Evolutionary conservation across 768 basidiomycete species (phyloP), one percentile per base, ranked within the genome.

Genomic region (Gloeostereum incarnatum): DNA sequence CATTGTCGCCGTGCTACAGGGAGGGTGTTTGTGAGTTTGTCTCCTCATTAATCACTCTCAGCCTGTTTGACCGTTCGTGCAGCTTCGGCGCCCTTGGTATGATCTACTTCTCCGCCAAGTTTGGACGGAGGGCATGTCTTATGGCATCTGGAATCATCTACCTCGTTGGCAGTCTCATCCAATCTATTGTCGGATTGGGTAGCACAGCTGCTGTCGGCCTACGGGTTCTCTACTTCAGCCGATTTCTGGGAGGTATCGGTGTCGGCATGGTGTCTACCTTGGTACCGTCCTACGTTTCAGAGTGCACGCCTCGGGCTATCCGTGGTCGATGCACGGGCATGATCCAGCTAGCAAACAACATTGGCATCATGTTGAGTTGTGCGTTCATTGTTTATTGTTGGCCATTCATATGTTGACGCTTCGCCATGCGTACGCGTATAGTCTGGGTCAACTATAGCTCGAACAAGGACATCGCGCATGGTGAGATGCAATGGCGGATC

Each of bases 191-290:
- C 16, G 69, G 70, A 1, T 42, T 72, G 1, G 65, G 68, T 13
- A 63, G 53, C 43, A 58, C 49, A 30, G 53, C 47, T 39, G 36
- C 20, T 4, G 58, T 62, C 2, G 65, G 53, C 9, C 19, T 68
- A 7, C 49, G 49, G 6, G 59, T 68, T 5, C 56, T 70, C 25
- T 70, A 65, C 44, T 66, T 66, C 45, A 59, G 68, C 37, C 64
- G 75, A 3, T 81, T 80, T 53, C 39, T 82, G 0, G 66, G 71
- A 5, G 80, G 81, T 14, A 58, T 79, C 36, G 78, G 80, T 5
- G 65, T 79, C 20, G 75, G 77, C 10, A 68, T 71, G 62, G 60
- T 67, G 5, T 63, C 66, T 1, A 68, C 70, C 3, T 51, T 74
- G 1, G 63, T 70, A 4, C 71, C 73, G 9, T 58, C 68, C 0